Conservation (phyloP, 2,329 filamentous ascomycete genomes). For the Pyricularia pennisetigena region DNA sequence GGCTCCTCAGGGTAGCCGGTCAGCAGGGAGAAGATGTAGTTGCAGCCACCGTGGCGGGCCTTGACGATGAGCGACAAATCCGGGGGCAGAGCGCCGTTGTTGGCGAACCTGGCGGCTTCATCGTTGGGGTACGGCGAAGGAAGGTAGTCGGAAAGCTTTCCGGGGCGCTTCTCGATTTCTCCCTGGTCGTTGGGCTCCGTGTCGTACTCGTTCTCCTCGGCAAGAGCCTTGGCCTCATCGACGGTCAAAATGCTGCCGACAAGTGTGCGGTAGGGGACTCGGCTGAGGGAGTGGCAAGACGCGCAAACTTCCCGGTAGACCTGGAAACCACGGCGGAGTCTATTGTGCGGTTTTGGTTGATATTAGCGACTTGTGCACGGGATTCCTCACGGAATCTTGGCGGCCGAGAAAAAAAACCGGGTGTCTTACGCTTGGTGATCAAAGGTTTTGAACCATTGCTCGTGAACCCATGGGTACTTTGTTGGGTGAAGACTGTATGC, state of each 20-base stretch:
- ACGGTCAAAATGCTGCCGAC: conserved; percentile 91
- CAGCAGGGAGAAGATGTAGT: conserved; percentile 96
- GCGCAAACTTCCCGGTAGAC: conserved; percentile 98
- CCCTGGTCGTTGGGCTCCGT: conserved; percentile 96
- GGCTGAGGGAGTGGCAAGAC: conserved; percentile 90
- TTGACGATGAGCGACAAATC: conserved; percentile 98
- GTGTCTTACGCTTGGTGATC: conserved; percentile 83
- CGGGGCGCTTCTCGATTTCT: conserved; percentile 95
- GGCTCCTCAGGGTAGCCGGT: conserved; percentile 97
- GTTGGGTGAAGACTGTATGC: conserved; percentile 73
- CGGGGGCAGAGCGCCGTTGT: conserved; percentile 94
- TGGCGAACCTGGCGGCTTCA: conserved; percentile 93
- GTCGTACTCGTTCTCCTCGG: conserved; percentile 98
- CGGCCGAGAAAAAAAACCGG: conserved; percentile 9
- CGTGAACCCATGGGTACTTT: conserved; percentile 91
- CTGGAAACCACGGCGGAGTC: conserved; percentile 97
- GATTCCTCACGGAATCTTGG: not conserved
- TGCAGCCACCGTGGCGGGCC: conserved; percentile 91
- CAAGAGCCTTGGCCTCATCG: conserved; percentile 94
- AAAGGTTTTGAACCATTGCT: conserved; percentile 88
- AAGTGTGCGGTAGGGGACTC: conserved; percentile 85
- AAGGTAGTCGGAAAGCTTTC: conserved; percentile 97
- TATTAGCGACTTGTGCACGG: not conserved
- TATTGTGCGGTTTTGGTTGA: conserved; percentile 23
- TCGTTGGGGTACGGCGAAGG: conserved; percentile 97